A percentile compares a stretch with the other conserved stretches of the same genome.
Conservation (phyloP, 2,329 filamentous ascomycete genomes). For the Xylaria polymorpha region DNA sequence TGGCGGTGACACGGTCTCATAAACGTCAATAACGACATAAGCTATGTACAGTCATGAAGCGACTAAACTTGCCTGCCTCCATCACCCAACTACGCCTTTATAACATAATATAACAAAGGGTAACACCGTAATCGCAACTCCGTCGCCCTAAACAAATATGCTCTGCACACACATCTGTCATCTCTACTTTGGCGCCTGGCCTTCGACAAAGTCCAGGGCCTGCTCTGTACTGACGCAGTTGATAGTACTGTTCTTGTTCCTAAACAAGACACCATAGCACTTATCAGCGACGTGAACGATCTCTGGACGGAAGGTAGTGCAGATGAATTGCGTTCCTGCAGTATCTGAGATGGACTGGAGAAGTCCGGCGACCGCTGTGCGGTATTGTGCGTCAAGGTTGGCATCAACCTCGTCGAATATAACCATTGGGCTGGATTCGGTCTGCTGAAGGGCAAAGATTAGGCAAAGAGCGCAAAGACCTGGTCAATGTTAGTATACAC, state of each 20-base stretch:
- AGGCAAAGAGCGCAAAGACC: slow-evolving; percentile 95
- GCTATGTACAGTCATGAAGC: slow-evolving; percentile 28
- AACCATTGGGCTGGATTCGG: slow-evolving; percentile 97
- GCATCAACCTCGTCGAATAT: slow-evolving; percentile 99
- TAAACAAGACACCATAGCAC: slow-evolving; percentile 95
- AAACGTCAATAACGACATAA: slow-evolving; percentile 25
- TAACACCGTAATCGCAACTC: slow-evolving; percentile 36
- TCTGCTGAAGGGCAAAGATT: slow-evolving; percentile 98
- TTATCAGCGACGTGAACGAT: slow-evolving; percentile 96
- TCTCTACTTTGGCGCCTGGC: slow-evolving; percentile 66
- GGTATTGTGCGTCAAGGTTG: slow-evolving; percentile 97
- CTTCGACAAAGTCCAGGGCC: slow-evolving; percentile 93
- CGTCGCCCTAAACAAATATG: slow-evolving; percentile 29
- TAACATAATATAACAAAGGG: slow-evolving; percentile 25
- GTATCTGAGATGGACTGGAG: slow-evolving; percentile 80
- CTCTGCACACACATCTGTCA: slow-evolving; percentile 10
- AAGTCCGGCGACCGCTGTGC: slow-evolving; percentile 92
- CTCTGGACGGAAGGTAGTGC: slow-evolving; percentile 97
- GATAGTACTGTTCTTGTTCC: slow-evolving; percentile 93
- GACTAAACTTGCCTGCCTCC: slow-evolving; percentile 25
- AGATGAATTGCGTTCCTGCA: slow-evolving; percentile 86
- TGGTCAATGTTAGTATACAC: slow-evolving; percentile 52
- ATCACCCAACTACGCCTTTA: slow-evolving; percentile 15
- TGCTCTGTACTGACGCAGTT: slow-evolving; percentile 89
- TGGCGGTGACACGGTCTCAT: slow-evolving; percentile 22